These are phyloP conservation scores for Pyricularia pennisetigena DNA, from an alignment of 2,329 filamentous ascomycete species.

Conservation along the genomic window DNA sequence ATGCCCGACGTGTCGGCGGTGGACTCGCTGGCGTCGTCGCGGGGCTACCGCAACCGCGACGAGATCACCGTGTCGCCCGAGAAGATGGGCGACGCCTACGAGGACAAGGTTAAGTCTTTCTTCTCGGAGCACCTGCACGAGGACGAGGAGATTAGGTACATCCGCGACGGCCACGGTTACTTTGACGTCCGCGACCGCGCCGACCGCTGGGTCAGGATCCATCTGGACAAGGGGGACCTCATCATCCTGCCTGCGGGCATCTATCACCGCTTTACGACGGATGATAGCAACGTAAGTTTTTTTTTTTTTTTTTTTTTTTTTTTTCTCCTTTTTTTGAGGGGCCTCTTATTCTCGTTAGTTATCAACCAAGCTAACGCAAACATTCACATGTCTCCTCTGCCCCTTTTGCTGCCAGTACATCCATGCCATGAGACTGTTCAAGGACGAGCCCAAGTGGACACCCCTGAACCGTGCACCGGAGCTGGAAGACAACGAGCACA, in stretches of 20 bases:
- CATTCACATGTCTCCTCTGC: no score
- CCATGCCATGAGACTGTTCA: slow-evolving; percentile 92
- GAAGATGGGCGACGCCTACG: slow-evolving; percentile 78
- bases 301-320: slow-evolving; percentile 7
- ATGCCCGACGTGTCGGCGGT: slow-evolving; percentile 57
- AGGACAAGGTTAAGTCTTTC: slow-evolving; percentile 88
- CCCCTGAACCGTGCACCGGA: slow-evolving; percentile 73
- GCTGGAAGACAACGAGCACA: slow-evolving; percentile 68
- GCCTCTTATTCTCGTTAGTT: no score
- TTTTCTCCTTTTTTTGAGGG: no score
- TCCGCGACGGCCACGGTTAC: slow-evolving; percentile 77
- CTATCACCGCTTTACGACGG: slow-evolving; percentile 95
- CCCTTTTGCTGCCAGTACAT: slow-evolving; percentile 57
- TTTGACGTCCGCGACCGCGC: slow-evolving; percentile 81
- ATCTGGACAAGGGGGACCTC: slow-evolving; percentile 76
- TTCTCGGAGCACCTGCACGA: slow-evolving; percentile 95
- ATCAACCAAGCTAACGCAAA: not conserved
- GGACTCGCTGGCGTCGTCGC: slow-evolving; percentile 61
- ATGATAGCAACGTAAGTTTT: slow-evolving; percentile 71
- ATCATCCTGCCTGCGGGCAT: slow-evolving; percentile 92
- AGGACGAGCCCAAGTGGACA: slow-evolving; percentile 98
- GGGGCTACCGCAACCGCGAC: slow-evolving; percentile 90
- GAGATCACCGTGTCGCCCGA: slow-evolving; percentile 81
- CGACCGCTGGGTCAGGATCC: slow-evolving; percentile 84
- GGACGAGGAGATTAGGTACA: slow-evolving; percentile 96